Base-by-base conservation (phyloP, 140 eudicot genomes). In the Senecio squalidus region DNA sequence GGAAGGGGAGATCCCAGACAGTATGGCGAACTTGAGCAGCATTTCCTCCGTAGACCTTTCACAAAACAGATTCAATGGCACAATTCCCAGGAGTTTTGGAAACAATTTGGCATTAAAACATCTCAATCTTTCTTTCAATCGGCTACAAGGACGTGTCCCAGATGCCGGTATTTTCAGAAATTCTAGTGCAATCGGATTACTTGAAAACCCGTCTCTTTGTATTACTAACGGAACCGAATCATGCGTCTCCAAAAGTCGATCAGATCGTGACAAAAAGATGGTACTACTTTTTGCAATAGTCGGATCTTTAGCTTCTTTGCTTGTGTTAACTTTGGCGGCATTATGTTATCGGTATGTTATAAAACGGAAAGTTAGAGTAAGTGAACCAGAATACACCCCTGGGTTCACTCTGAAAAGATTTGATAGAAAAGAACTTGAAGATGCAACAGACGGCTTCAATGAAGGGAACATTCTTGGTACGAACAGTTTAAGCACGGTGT, bases 401-500 rank as follows among this genome's bases (percentile, higher is more conserved):
- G 40, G 40, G 40, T 33, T 13, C 40, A 78, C 11, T 33, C 40
- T 33, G 40, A 33, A 33, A 33, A 9, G 40, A 33, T 33, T 33
- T 33, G 40, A 33, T 33, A 33, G 40, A 33, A 33, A 33, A 33
- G 39, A 33, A 11, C 13, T 33, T 6, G 39, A 72, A 62, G 53
- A 21, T 47, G 53, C 25, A 17, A 47, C 27, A 5, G 53, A 16
- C 9, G 15, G 10, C 4, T 47, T 47, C 53, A 47, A 26, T 21
- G 78, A 73, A 53, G 73, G 55, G 11, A 80, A 80, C 60, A 58
- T 47, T 47, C 25, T 47, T 6, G 53, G 53, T 11, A 55, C 74
- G 17, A 82, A 82, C 75, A 67, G 76, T 34, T 55, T 90, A 58
- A 90, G 97, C 71, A 83, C 73, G 3, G 95, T 85, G 58, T 90